Evolutionary conservation across 257 asterid species (phyloP).

Genomic region (Przewalskia tangutica): DNA sequence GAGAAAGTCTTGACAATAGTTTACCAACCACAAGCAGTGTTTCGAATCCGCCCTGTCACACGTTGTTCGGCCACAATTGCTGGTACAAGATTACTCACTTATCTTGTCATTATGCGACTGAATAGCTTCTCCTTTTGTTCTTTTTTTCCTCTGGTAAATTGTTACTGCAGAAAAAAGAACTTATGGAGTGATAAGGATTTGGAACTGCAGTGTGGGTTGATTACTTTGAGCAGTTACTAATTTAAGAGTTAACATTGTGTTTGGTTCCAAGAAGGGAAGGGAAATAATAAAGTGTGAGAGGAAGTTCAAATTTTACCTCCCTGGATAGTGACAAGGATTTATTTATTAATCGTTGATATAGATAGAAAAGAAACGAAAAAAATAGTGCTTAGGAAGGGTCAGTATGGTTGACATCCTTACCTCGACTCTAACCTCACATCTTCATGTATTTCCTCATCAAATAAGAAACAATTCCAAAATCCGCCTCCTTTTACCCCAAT

Average conservation of each 20-base stretch:
- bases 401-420: not conserved
- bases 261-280: not conserved
- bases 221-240: not conserved
- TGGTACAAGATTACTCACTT: slow-evolving; percentile 28
- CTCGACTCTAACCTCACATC: not conserved
- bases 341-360: not conserved
- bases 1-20: slow-evolving; percentile 78
- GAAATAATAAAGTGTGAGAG: not conserved
- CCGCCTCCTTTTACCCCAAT: not conserved
- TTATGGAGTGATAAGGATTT: not conserved
- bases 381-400: not conserved
- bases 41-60: slow-evolving; percentile 86
- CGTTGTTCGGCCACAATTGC: slow-evolving; percentile 96
- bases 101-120: not conserved
- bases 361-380: not conserved
- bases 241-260: not conserved
- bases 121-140: not conserved
- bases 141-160: not conserved
- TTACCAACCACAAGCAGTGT: slow-evolving; percentile 95
- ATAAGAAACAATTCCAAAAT: not conserved
- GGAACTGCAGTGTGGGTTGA: not conserved
- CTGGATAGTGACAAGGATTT: not conserved
- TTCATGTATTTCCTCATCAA: not conserved
- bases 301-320: not conserved
- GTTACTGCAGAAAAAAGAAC: not conserved